Conservation (phyloP, 805 yeast genomes). For the Kodamaea lidongshanica region DNA sequence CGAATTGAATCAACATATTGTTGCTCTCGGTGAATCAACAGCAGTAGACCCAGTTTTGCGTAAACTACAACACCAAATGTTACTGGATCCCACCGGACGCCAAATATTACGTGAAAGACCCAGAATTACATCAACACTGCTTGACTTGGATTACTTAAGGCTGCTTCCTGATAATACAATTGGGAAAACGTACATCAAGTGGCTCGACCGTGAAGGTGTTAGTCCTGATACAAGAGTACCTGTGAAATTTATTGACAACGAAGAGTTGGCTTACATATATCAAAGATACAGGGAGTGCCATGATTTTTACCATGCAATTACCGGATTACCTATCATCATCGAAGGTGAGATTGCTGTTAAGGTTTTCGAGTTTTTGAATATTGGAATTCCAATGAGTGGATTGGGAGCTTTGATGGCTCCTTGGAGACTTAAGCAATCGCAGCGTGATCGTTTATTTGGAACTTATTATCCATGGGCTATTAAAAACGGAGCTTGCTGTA, state of each 20-base stretch:
- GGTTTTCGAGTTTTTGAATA: slow-evolving; percentile 84
- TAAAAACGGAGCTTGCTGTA: slow-evolving; percentile 61
- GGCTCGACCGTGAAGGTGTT: slow-evolving; percentile 84
- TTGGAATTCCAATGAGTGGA: slow-evolving; percentile 94
- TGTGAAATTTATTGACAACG: slow-evolving; percentile 82
- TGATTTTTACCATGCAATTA: slow-evolving; percentile 90
- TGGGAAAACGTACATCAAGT: slow-evolving; percentile 71
- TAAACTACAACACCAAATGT: slow-evolving; percentile 64
- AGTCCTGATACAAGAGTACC: slow-evolving; percentile 91
- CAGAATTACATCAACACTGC: slow-evolving; percentile 65
- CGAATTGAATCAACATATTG: slow-evolving; percentile 67
- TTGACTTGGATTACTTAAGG: slow-evolving; percentile 57
- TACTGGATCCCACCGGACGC: slow-evolving; percentile 69
- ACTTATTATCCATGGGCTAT: slow-evolving; percentile 88
- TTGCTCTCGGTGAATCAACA: slow-evolving; percentile 85
- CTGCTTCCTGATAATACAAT: slow-evolving; percentile 60
- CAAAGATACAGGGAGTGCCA: slow-evolving; percentile 95
- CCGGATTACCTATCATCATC: slow-evolving; percentile 81
- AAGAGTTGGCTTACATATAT: slow-evolving; percentile 85
- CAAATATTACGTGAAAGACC: slow-evolving; percentile 75
- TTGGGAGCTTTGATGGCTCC: slow-evolving; percentile 90
- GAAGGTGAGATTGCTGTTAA: slow-evolving; percentile 97
- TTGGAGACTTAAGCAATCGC: slow-evolving; percentile 57
- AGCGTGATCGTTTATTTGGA: slow-evolving; percentile 56
- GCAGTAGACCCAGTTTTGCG: slow-evolving; percentile 66